Conservation (phyloP, 495 filamentous ascomycete genomes). For the Lophium mytilinum region DNA sequence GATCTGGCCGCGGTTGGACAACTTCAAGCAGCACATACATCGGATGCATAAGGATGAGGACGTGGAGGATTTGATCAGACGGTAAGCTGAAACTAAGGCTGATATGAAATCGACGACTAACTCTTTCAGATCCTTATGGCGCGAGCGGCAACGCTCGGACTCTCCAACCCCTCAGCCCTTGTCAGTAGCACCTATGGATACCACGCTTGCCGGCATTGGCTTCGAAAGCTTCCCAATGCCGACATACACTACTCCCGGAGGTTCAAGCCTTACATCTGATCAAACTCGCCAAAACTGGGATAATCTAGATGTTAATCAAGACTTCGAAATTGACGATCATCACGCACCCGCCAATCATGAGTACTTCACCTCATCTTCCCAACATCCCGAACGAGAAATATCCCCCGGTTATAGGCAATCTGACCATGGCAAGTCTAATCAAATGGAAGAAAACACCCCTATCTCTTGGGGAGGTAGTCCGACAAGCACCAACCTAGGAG, state of each 20-base stretch:
- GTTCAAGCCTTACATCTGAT: constrained; percentile 22
- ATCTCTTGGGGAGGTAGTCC: neutral
- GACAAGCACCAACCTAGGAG: neutral
- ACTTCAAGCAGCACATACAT: constrained; percentile 78
- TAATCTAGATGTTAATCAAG: neutral
- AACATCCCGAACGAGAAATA: neutral
- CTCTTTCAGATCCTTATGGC: neutral
- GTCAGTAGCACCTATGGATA: constrained; percentile 23
- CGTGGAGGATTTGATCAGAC: constrained; percentile 43
- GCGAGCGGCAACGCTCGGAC: neutral
- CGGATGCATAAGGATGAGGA: constrained; percentile 63
- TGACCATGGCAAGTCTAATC: neutral
- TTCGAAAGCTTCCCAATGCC: constrained; percentile 12
- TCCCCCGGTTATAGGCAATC: neutral
- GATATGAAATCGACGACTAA: neutral
- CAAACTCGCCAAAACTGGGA: constrained; percentile 12
- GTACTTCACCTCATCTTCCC: neutral
- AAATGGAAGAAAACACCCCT: neutral
- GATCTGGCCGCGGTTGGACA: constrained; percentile 81
- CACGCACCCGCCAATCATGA: neutral
- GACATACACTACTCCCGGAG: constrained; percentile 14
- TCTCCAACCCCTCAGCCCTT: neutral
- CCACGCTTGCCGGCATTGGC: constrained; percentile 22
- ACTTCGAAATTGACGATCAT: neutral
- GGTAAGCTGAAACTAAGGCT: constrained; percentile 32